These are phyloP conservation scores for Xanthoceras sorbifolium DNA, from an alignment of 345 rosid species.

Conservation along the genomic window DNA sequence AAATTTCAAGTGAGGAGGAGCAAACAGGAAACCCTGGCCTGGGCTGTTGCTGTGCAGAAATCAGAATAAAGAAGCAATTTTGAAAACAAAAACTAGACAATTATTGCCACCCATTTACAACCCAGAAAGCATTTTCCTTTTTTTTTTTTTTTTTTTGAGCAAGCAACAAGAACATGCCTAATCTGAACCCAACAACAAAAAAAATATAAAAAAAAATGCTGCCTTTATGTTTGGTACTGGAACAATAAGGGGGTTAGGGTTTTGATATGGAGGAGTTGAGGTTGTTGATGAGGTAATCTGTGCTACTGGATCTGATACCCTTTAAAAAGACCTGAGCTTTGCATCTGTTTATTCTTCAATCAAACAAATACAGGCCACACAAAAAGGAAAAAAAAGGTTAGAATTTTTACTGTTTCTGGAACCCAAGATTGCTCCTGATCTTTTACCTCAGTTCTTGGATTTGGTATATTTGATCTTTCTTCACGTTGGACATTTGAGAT, in stretches of 20 bases:
- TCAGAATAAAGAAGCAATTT: background rate
- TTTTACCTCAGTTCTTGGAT: constrained; percentile 16
- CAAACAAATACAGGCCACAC: constrained; percentile 7
- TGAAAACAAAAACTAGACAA: background rate
- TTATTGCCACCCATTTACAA: background rate
- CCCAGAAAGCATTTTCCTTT: background rate
- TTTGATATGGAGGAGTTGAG: constrained; percentile 10
- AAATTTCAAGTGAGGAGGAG: background rate
- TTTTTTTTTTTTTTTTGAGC: background rate
- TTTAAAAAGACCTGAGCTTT: constrained; percentile 13
- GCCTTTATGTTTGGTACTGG: constrained; percentile 1
- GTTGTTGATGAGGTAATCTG: constrained; percentile 4
- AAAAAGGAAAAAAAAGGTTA: constrained; percentile 10
- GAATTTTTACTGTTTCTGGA: constrained; percentile 26
- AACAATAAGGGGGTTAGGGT: constrained; percentile 13
- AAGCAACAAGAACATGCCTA: constrained; percentile 6
- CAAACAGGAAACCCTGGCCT: background rate
- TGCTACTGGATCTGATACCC: constrained; percentile 13
- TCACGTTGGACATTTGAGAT: constrained; percentile 5
- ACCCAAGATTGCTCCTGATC: constrained; percentile 5
- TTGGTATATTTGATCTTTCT: constrained; percentile 2
- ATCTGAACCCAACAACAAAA: background rate
- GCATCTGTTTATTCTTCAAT: constrained; percentile 22
- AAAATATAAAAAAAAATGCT: background rate
- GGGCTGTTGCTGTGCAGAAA: background rate